Conservation (phyloP, 2,329 filamentous ascomycete genomes). For the Diplodia mutila region DNA sequence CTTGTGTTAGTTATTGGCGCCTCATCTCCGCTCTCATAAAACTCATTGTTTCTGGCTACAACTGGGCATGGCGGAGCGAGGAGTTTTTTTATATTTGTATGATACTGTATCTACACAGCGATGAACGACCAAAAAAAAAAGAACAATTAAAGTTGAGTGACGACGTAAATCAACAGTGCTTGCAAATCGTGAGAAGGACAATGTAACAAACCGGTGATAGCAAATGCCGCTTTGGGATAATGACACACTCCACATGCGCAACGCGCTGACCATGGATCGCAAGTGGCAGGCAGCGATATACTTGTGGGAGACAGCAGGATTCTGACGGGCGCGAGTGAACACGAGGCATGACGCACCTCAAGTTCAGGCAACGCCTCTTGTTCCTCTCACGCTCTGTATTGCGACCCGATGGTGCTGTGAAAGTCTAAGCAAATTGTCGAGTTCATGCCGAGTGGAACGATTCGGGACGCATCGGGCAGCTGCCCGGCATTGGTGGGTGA, state of each 20-base stretch:
- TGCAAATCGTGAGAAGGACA: background rate
- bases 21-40: slow-evolving; percentile 41
- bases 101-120: slow-evolving; percentile 24
- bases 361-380: background rate
- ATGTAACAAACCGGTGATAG: background rate
- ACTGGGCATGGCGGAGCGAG: slow-evolving; percentile 42
- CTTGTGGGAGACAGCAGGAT: too few relatives aligned
- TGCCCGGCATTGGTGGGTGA: slow-evolving; percentile 2
- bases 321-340: too few relatives aligned
- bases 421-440: background rate
- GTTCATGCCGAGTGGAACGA: background rate
- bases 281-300: background rate
- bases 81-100: slow-evolving; percentile 36
- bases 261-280: background rate
- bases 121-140: slow-evolving; percentile 8
- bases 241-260: background rate
- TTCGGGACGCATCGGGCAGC: slow-evolving; percentile 12
- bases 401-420: background rate
- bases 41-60: slow-evolving; percentile 30
- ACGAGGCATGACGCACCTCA: background rate
- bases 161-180: background rate
- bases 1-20: slow-evolving; percentile 37
- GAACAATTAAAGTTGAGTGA: slow-evolving; percentile 5
- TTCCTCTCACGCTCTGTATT: background rate
- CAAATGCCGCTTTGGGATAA: background rate